Evolutionary conservation across 345 rosid species (phyloP).

Genomic region (Cardamine resedifolia): DNA sequence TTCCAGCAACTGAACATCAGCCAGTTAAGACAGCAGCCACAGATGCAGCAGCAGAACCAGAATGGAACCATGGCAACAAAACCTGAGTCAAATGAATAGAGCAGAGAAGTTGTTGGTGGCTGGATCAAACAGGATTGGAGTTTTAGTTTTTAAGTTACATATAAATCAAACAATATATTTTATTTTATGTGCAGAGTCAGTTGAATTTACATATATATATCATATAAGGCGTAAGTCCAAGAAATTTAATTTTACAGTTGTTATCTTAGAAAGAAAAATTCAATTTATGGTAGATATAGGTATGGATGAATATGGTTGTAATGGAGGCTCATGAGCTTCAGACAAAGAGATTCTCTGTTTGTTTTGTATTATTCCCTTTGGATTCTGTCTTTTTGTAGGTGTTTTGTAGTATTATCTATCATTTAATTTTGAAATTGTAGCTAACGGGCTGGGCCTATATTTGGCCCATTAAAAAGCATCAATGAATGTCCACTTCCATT

Average conservation of each 20-base stretch:
- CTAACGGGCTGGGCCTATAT: neutral
- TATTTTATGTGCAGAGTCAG: slow-evolving; percentile 31
- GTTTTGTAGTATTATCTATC: neutral
- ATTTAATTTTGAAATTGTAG: neutral
- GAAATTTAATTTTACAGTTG: slow-evolving; percentile 15
- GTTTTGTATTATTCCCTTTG: slow-evolving; percentile 10
- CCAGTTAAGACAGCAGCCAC: slow-evolving; percentile 32
- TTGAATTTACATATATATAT: slow-evolving; percentile 27
- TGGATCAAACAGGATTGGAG: slow-evolving; percentile 14
- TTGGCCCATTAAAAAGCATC: slow-evolving; percentile 1
- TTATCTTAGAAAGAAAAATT: slow-evolving; percentile 16
- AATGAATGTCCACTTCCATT: neutral
- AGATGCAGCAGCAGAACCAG: slow-evolving; percentile 44
- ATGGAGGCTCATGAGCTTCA: slow-evolving; percentile 6
- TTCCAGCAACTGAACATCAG: slow-evolving; percentile 41
- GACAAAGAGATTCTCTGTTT: slow-evolving; percentile 23
- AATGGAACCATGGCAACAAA: slow-evolving; percentile 48
- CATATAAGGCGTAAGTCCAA: slow-evolving; percentile 22
- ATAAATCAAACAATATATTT: slow-evolving; percentile 14
- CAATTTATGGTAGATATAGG: slow-evolving; percentile 24
- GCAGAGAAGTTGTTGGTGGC: slow-evolving; percentile 20
- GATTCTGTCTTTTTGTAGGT: slow-evolving; percentile 5
- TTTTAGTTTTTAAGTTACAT: slow-evolving; percentile 14
- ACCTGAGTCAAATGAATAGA: slow-evolving; percentile 60
- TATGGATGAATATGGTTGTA: slow-evolving; percentile 18